Evolutionary conservation across 208 protist genomes (phyloP), one percentile per base, ranked within the genome.

Genomic region (Acanthamoeba culbertsoni): DNA sequence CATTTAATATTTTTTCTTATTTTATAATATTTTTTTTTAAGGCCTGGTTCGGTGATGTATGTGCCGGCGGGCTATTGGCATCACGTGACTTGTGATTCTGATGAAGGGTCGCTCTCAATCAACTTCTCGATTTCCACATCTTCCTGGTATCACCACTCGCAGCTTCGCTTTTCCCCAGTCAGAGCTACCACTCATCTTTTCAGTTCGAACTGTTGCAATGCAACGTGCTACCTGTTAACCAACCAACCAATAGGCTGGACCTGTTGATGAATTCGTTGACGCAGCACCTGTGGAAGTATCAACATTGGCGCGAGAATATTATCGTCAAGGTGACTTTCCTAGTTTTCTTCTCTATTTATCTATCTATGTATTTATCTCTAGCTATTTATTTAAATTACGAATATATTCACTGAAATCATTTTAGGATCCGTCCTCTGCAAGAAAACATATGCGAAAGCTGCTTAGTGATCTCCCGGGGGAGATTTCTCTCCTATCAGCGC

Each of bases 201-300:
- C n/a, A 75, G 7, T 75, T 75, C 35, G 63, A n/a, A 7, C 10
- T 8, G 12, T 20, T 75, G 63, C 35, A 7, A 14, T 40, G 35
- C 12, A 75, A 75, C 20, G n/a, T 33, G n/a, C n/a, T n/a, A n/a
- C n/a, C n/a, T n/a, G n/a, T n/a, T n/a, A n/a, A n/a, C n/a, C n/a
- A n/a, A n/a, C 65, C 18, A 33, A 77, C 14, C n/a, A 31, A 77
- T 43, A 84, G 73, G 73, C 6, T 88, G 33, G 79, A 88, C 12
- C 37, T 88, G 23, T 46, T 88, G 33, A 88, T 88, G 53, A 88
- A 88, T 31, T 40, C 51, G 18, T 14, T 88, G 31, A 28, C 20
- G 31, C 79, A 88, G 37, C 79, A 88, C 37, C 48, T 88, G 45
- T 88, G 79, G 79, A 88, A 88, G 48, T 88, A 88, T 33, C 42